These are phyloP conservation scores for Sphaerobolus stellatus DNA, from an alignment of 1,284 basidiomycete genomes.

Conservation along the genomic window DNA sequence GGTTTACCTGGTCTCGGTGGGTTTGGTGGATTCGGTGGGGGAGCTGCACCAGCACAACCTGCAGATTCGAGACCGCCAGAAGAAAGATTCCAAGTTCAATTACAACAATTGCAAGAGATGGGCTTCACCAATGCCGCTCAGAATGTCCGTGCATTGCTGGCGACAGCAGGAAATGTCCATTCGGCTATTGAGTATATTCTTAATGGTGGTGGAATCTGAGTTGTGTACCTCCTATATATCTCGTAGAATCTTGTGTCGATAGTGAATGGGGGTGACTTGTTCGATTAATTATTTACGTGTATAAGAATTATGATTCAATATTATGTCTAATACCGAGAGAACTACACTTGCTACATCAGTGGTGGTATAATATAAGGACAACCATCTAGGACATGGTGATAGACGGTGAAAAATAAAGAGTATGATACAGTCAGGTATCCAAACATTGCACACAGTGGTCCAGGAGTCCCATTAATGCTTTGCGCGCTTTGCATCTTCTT, in stretches of 20 bases:
- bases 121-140: constrained; percentile 82
- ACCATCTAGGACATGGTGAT: too few relatives aligned
- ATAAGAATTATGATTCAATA: too few relatives aligned
- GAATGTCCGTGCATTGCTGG: constrained; percentile 85
- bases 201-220: constrained; percentile 64
- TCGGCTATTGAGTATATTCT: constrained; percentile 90
- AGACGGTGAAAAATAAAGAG: too few relatives aligned
- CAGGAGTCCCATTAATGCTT: not conserved
- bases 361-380: too few relatives aligned
- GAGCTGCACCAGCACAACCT: constrained; percentile 41
- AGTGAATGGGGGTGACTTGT: not conserved
- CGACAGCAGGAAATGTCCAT: constrained; percentile 87
- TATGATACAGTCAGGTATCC: too few relatives aligned
- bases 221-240: not conserved
- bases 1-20: constrained; percentile 20
- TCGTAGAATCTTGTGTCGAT: too few relatives aligned
- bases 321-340: too few relatives aligned
- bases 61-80: constrained; percentile 76
- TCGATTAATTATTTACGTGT: too few relatives aligned
- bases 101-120: constrained; percentile 89
- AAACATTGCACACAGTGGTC: not conserved
- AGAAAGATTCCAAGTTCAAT: constrained; percentile 85
- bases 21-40: constrained; percentile 16
- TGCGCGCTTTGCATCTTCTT: constrained; percentile 1
- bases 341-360: too few relatives aligned